Evolutionary conservation across 106 monocot species (phyloP), one percentile per base, ranked within the genome.

Genomic region (Amphibolis antarctica): DNA sequence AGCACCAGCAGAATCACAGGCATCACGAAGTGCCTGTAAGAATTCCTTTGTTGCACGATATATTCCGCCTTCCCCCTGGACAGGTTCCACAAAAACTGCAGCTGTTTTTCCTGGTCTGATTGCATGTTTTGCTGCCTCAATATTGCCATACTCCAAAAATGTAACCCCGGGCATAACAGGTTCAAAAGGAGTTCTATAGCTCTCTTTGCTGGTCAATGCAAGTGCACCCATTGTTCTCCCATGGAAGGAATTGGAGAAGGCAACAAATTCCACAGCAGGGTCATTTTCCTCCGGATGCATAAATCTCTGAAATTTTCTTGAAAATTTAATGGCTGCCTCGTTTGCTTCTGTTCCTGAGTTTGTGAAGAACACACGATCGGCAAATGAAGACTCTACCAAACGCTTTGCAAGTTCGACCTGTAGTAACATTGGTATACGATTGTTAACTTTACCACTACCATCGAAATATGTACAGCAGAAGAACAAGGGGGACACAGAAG

Each of bases 261-360:
- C 62, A 66, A 96, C 66, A 54, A 96, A 90, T 47, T 96, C 86
- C 28, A 83, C 72, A 19, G 86, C 80, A 59, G 77, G 56, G 15
- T 73, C 55, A 21, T 66, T 56, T n/a, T 66, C 59, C 56, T 74
- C 49, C 9, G 68, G 56, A 50, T 65, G 53, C 23, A 53, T 63
- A 43, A 64, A 51, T 68, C 74, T 81, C 42, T 96, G 96, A 52
- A 74, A 96, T 62, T 96, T 96, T 45, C 96, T 66, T 9, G 96
- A 50, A 77, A 96, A 96, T 56, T 96, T 96, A 55, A 96, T 96
- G 10, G 96, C 86, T 46, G 96, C 96, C 60, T 96, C 96, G 65
- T 96, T 96, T 57, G 96, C 90, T 86, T 96, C 96, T 26, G 96
- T 96, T 63, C 96, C 96, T 29, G 89, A 82, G 66, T 96, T 96